Evolutionary conservation across 257 asterid genomes (phyloP).

Genomic region (Fraxinus quadrangulata): DNA sequence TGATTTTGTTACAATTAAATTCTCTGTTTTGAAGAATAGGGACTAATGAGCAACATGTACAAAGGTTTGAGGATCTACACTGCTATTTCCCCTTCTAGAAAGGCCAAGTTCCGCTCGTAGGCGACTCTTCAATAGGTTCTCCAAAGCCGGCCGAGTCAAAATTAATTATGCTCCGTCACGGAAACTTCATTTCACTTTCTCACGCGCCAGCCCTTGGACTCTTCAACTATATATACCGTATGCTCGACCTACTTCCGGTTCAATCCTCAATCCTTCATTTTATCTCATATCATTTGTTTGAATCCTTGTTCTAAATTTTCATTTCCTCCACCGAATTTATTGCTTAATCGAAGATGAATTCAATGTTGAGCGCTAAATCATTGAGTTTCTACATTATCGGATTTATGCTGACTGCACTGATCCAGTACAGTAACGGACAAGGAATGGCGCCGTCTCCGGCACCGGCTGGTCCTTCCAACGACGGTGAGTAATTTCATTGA

Average conservation of each 20-base stretch:
- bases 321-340: neutral
- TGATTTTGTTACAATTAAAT: too few relatives aligned
- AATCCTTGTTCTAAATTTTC: neutral
- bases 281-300: neutral
- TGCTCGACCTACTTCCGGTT: neutral
- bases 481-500: constrained; percentile 34
- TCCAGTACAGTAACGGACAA: constrained; percentile 37
- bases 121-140: neutral
- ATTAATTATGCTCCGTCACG: constrained; percentile 2
- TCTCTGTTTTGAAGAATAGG: neutral
- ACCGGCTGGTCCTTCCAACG: constrained; percentile 42
- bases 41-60: neutral
- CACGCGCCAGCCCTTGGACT: constrained; percentile 25
- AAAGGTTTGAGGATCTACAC: neutral
- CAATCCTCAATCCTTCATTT: constrained; percentile 2
- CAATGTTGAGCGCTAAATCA: constrained; percentile 21
- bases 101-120: neutral
- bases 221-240: constrained; percentile 14
- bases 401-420: constrained; percentile 32
- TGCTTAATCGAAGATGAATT: constrained; percentile 29
- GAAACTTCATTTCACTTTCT: constrained; percentile 19
- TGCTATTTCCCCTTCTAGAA: neutral
- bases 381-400: constrained; percentile 33
- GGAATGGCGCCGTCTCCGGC: constrained; percentile 47
- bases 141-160: constrained; percentile 12